Percentiles rank a stretch among this genome's conserved stretches.
phyloP scores from a whole-genome alignment of 176 grass and related monocot genomes.

The Leersia perrieri region DNA sequence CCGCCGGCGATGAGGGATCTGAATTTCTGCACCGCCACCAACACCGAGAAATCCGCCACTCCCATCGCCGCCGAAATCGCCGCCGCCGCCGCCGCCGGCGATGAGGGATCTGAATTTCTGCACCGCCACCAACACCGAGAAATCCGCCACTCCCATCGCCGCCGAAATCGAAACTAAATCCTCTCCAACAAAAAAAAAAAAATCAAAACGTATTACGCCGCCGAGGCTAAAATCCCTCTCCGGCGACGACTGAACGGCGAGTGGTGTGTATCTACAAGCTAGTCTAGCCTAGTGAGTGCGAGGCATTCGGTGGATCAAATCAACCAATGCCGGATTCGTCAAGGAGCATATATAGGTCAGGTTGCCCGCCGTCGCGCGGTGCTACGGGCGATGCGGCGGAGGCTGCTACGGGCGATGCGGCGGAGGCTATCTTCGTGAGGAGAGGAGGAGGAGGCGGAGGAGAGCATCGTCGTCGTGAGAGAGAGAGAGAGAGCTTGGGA shows the following conservation, averaged over 20 bases:
- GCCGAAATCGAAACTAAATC: neutral
- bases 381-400: constrained; percentile 10
- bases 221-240: constrained; percentile 64
- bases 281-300: constrained; percentile 36
- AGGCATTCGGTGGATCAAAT: constrained; percentile 43
- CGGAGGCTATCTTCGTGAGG: neutral
- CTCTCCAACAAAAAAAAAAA: neutral
- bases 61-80: constrained; percentile 66
- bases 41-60: constrained; percentile 60
- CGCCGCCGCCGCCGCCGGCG: too few species aligned
- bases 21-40: constrained; percentile 62
- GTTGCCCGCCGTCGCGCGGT: constrained; percentile 33
- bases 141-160: constrained; percentile 34
- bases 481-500: neutral
- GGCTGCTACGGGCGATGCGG: neutral
- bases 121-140: constrained; percentile 53
- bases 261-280: constrained; percentile 31
- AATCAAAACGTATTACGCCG: neutral
- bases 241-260: too few species aligned
- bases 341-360: constrained; percentile 47
- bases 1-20: constrained; percentile 57
- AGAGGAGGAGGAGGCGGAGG: too few species aligned
- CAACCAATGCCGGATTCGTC: constrained; percentile 60
- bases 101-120: constrained; percentile 71
- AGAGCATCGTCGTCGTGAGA: constrained; percentile 25